Evolutionary conservation across 2,329 filamentous ascomycete genomes (phyloP).

Genomic region (Lojkania enalia): DNA sequence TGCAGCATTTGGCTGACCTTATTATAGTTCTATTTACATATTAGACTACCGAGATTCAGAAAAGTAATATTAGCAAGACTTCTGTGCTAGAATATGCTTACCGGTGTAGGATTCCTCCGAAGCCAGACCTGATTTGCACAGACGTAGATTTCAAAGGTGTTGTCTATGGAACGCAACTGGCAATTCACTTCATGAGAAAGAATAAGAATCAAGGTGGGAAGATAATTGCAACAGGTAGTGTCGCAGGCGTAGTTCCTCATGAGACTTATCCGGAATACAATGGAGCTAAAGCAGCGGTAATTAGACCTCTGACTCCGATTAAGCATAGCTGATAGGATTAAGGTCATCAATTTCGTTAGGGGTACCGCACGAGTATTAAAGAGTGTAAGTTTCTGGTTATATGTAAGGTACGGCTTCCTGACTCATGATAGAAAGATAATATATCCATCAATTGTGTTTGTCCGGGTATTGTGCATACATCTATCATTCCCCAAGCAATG

Average conservation of each 20-base stretch:
- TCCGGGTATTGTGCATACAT: conserved; percentile 54
- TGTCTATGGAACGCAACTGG: conserved; percentile 55
- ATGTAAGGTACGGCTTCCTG: not conserved
- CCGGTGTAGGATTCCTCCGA: conserved; percentile 45
- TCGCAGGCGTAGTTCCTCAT: conserved; percentile 52
- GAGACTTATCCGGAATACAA: conserved; percentile 54
- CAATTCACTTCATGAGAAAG: conserved; percentile 59
- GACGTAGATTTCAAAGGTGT: conserved; percentile 58
- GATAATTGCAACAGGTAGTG: conserved; percentile 52
- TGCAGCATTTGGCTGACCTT: conserved; percentile 1
- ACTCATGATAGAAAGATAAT: conserved; percentile 47
- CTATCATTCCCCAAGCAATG: conserved; percentile 34
- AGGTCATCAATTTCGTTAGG: conserved; percentile 28
- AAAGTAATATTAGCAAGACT: conserved; percentile 17
- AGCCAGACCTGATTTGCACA: conserved; percentile 51
- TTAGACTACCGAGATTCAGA: conserved; percentile 37
- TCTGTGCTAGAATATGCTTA: not conserved
- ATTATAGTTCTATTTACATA: conserved; percentile 51
- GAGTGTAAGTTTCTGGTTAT: conserved; percentile 14
- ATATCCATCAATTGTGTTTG: conserved; percentile 55
- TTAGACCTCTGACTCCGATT: not conserved
- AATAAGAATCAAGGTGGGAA: conserved; percentile 50
- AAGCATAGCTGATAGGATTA: conserved; percentile 1
- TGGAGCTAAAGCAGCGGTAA: conserved; percentile 55
- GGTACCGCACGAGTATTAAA: conserved; percentile 27